Conservation (phyloP, 2,329 filamentous ascomycete genomes). For the Zasmidium cellare region DNA sequence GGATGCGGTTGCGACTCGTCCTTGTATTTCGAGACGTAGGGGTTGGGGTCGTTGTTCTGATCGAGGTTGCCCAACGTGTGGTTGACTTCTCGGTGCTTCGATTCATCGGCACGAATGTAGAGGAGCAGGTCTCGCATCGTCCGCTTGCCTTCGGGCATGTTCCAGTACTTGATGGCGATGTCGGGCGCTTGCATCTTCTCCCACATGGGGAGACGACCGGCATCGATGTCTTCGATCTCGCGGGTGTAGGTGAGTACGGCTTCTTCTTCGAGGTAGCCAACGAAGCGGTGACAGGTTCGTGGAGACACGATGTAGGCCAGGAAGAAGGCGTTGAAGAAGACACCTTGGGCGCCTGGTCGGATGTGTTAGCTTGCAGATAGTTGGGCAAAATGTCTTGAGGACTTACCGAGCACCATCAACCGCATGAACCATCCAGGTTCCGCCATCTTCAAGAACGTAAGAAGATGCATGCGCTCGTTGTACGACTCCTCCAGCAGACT, state of each 20-base stretch:
- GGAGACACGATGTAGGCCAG: slow-evolving; percentile 83
- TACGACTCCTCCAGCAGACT: slow-evolving; percentile 37
- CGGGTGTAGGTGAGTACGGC: slow-evolving; percentile 94
- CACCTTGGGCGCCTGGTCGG: slow-evolving; percentile 80
- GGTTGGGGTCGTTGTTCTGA: slow-evolving; percentile 85
- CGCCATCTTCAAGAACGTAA: slow-evolving; percentile 91
- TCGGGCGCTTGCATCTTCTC: slow-evolving; percentile 75
- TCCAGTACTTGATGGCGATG: slow-evolving; percentile 89
- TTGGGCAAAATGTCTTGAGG: background rate
- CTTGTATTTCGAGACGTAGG: slow-evolving; percentile 82
- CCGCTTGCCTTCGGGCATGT: slow-evolving; percentile 80
- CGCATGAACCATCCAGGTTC: slow-evolving; percentile 88
- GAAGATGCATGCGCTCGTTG: slow-evolving; percentile 74
- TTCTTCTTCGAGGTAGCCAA: slow-evolving; percentile 96
- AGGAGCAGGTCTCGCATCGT: slow-evolving; percentile 84
- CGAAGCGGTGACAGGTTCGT: slow-evolving; percentile 87
- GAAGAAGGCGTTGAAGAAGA: slow-evolving; percentile 96
- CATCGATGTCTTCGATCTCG: slow-evolving; percentile 82
- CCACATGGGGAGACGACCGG: slow-evolving; percentile 82
- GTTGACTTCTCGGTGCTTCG: slow-evolving; percentile 81
- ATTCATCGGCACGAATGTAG: slow-evolving; percentile 88
- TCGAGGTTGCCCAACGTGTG: slow-evolving; percentile 89
- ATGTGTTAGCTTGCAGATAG: background rate
- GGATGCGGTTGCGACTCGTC: slow-evolving; percentile 67
- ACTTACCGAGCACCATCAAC: slow-evolving; percentile 63